Conservation (phyloP, 164 flowering plant species). For the Piper longum region DNA sequence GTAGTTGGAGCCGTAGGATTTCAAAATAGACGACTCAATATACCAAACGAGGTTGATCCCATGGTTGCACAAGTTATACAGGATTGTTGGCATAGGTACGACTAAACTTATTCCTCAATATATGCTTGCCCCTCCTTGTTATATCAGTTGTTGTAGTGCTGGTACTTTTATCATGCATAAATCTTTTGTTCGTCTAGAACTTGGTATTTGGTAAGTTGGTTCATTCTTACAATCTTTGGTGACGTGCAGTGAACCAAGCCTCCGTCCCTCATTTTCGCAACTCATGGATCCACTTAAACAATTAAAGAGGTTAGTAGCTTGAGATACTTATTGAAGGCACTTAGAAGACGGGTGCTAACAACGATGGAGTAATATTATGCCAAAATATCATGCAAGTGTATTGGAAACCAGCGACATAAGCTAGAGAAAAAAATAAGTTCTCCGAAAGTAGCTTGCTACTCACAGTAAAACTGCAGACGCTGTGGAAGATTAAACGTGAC, state of each 20-base stretch:
- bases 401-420: constrained; percentile 32
- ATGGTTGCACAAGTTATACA: constrained; percentile 55
- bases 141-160: background rate
- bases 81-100: constrained; percentile 88
- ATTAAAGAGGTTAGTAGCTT: constrained; percentile 27
- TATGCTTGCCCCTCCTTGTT: background rate
- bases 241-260: constrained; percentile 65
- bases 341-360: constrained; percentile 8
- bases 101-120: background rate
- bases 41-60: constrained; percentile 71
- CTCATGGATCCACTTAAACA: constrained; percentile 57
- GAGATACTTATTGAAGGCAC: constrained; percentile 15
- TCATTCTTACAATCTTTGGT: constrained; percentile 1
- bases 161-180: too few relatives aligned
- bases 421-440: constrained; percentile 16
- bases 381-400: constrained; percentile 7
- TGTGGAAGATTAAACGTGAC: background rate
- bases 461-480: background rate
- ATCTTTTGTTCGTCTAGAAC: background rate
- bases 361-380: constrained; percentile 7
- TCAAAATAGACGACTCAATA: constrained; percentile 78
- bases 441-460: background rate
- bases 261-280: constrained; percentile 71
- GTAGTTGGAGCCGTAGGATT: constrained; percentile 99
- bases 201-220: background rate